Evolutionary conservation across 2,329 filamentous ascomycete species (phyloP), one percentile per base, ranked within the genome.

Genomic region (Cercospora zeae-maydis): DNA sequence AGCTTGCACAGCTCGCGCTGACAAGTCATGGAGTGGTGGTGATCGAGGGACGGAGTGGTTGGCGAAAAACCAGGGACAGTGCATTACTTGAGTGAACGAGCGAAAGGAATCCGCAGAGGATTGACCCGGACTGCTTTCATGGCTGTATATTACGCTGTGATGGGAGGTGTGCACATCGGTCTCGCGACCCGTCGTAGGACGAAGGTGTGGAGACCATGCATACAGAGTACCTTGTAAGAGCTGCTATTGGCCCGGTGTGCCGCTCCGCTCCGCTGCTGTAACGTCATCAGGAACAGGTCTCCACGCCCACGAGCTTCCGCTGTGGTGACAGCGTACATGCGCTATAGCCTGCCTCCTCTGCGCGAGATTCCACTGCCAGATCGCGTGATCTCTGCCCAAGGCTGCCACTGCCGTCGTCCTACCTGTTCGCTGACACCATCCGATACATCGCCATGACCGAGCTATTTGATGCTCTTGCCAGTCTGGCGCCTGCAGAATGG

Each of bases 381-480:
- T 16, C 39, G 39, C 39, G 39, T 45, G 39, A 45, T 45, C 39
- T 16, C 21, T 45, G 16, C 21, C 19, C 39, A 45, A 45, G 39
- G 39, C 39, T 16, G 39, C 39, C 37, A 24, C 21, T 27, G 24
- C 24, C 6, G 24, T 6, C 39, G 39, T 21, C 39, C 16, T 19
- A 45, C 39, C 39, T 45, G 39, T 10, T 45, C 39, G 39, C 39
- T 19, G 39, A 45, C 16, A 45, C 9, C 39, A 27, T 21, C 42
- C 16, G 14, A 24, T 19, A 47, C 30, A 24, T 58, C 19, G 69
- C 47, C 65, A 78, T 78, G 76, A 72, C 75, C 9, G 73, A 76
- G 36, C 77, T 83, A 14, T 79, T 82, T 69, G 74, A 78, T 42
- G 80, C 80, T 10, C 76, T 83, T 56, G 74, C 75, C 61, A 71